These are phyloP conservation scores for Dentipellis sp. DNA, from an alignment of 768 basidiomycete species.

Conservation along the genomic window DNA sequence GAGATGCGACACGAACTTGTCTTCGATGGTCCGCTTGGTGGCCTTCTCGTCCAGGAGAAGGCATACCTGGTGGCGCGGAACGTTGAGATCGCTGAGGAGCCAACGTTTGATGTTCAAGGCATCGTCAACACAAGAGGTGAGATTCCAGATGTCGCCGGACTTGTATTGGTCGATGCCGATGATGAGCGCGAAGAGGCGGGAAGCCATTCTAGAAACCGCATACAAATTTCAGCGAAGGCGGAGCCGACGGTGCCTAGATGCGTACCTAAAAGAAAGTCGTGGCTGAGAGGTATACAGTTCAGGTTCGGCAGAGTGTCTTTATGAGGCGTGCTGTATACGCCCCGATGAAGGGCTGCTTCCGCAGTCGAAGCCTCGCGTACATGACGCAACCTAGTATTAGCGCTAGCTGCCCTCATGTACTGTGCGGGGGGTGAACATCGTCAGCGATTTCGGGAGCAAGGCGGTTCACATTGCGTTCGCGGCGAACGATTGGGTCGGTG, in stretches of 20 bases:
- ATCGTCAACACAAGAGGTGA: slow-evolving; percentile 57
- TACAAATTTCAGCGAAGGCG: not conserved
- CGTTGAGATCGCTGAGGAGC: slow-evolving; percentile 45
- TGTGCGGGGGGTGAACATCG: no score
- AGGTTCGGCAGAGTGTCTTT: no score
- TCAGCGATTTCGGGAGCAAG: no score
- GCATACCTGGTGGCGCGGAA: slow-evolving; percentile 49
- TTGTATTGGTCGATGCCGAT: slow-evolving; percentile 66
- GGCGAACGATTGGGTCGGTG: no score
- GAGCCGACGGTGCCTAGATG: not conserved
- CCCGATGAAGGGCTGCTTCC: not conserved
- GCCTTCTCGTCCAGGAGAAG: slow-evolving; percentile 49
- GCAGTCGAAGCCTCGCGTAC: not conserved
- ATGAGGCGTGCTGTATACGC: not conserved
- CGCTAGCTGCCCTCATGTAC: no score
- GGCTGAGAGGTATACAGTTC: no score
- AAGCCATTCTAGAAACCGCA: slow-evolving; percentile 21
- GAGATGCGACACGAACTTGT: slow-evolving; percentile 50
- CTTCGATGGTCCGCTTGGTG: slow-evolving; percentile 52
- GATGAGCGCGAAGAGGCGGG: slow-evolving; percentile 54
- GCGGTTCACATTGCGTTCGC: no score
- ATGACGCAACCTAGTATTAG: not conserved
- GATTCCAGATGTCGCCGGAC: slow-evolving; percentile 50
- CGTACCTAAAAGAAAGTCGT: no score
- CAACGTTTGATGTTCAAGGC: slow-evolving; percentile 49